Evolutionary conservation across 2,329 filamentous ascomycete species (phyloP).

Genomic region (Phialemonium atrogriseum): DNA sequence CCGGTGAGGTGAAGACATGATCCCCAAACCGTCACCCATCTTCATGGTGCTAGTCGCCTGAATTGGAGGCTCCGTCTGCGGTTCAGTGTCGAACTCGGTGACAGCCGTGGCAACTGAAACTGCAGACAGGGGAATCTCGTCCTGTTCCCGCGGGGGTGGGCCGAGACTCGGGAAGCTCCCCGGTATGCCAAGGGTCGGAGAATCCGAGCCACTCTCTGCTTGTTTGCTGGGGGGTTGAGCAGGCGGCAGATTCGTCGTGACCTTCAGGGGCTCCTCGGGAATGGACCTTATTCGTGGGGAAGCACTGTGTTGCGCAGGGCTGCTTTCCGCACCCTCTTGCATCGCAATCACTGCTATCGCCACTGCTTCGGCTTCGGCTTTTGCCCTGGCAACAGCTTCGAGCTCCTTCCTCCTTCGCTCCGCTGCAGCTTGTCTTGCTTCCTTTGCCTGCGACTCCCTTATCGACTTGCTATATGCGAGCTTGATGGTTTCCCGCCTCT

Average conservation of each 20-base stretch:
- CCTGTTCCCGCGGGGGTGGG: conserved; percentile 25
- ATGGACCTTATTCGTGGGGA: no score
- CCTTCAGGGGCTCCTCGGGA: conserved; percentile 9
- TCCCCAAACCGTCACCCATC: conserved; percentile 10
- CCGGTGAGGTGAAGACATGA: conserved; percentile 4
- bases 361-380: conserved; percentile 27
- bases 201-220: conserved; percentile 34
- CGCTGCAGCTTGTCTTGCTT: conserved; percentile 43
- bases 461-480: conserved; percentile 81
- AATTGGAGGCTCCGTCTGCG: conserved; percentile 49
- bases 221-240: conserved; percentile 6
- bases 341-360: conserved; percentile 20
- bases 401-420: conserved; percentile 45
- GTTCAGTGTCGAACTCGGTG: conserved; percentile 67
- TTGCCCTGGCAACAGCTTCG: conserved; percentile 34
- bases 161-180: conserved; percentile 46
- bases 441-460: conserved; percentile 59
- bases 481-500: conserved; percentile 72
- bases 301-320: no score
- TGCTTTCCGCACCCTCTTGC: no score
- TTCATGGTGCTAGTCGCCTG: conserved; percentile 18
- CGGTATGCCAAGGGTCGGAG: conserved; percentile 59
- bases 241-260: conserved; percentile 6
- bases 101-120: conserved; percentile 50
- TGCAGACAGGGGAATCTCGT: conserved; percentile 48